Conservation (phyloP, 2,329 filamentous ascomycete genomes). For the Gremmenia infestans region DNA sequence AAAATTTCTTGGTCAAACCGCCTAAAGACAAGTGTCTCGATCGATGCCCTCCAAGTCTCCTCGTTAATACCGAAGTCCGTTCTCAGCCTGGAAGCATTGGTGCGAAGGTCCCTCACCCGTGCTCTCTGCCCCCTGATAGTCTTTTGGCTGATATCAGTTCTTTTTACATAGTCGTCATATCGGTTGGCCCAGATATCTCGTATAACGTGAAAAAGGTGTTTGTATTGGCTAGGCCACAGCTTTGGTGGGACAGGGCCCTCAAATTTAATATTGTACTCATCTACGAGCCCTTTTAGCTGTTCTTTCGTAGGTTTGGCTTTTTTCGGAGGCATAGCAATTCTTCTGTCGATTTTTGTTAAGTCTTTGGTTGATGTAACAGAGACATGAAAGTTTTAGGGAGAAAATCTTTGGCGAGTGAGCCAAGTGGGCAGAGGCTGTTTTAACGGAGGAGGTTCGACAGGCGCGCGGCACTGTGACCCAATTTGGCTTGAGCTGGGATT, state of each 20-base stretch:
- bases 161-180: conserved; percentile 5
- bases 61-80: conserved; percentile 1
- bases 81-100: neutral
- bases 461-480: no score
- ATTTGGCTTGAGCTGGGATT: no score
- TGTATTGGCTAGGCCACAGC: conserved; percentile 6
- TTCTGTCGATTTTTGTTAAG: neutral
- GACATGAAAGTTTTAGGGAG: no score
- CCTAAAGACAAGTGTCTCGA: neutral
- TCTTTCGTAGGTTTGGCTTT: neutral
- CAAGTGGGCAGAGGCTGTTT: no score
- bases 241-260: conserved; percentile 4
- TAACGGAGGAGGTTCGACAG: no score
- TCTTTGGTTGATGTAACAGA: no score
- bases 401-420: no score
- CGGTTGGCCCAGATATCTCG: conserved; percentile 7
- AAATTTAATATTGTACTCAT: conserved; percentile 5
- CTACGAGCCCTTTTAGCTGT: neutral
- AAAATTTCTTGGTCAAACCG: conserved; percentile 3
- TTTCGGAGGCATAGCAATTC: conserved; percentile 4
- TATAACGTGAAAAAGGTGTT: conserved; percentile 6
- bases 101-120: conserved; percentile 3
- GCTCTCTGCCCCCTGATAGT: neutral
- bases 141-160: conserved; percentile 2
- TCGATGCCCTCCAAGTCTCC: conserved; percentile 4